phyloP scores from a whole-genome alignment of 106 monocot genomes.

The Dendrobium huoshanense region DNA sequence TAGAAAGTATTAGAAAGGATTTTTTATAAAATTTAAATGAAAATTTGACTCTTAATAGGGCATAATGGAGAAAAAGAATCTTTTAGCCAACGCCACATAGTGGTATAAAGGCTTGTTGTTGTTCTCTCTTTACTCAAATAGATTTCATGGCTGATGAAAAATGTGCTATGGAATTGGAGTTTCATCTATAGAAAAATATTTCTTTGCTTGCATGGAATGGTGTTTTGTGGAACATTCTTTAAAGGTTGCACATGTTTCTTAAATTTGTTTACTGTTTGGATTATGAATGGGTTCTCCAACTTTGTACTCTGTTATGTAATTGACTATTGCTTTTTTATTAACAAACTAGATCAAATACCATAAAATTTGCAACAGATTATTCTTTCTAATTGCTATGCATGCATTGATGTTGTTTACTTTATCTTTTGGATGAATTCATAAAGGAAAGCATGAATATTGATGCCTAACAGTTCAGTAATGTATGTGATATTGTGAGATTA shows the following conservation, averaged over 20 bases:
- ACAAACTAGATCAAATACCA: neutral
- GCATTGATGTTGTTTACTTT: neutral
- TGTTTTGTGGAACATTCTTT: neutral
- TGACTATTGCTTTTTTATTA: neutral
- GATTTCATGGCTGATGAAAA: neutral
- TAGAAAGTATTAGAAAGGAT: no score
- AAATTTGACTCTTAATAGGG: no score
- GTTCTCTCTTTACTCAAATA: neutral
- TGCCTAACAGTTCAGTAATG: neutral
- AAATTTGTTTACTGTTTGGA: neutral
- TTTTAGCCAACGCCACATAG: no score
- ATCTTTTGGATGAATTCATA: neutral
- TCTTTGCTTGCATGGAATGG: neutral
- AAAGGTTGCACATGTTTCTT: neutral
- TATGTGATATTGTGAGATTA: neutral
- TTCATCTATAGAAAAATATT: neutral
- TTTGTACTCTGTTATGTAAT: neutral
- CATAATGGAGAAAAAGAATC: no score
- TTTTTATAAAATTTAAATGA: no score
- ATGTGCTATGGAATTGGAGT: neutral
- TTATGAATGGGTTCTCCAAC: neutral
- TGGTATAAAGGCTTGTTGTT: no score
- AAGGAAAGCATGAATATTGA: neutral
- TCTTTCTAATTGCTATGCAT: neutral
- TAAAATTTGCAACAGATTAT: neutral